Percentiles rank a stretch among this genome's conserved stretches.
Evolutionary conservation across 2,329 filamentous ascomycete species (phyloP).

Genomic region (Biscogniauxia mediterranea): DNA sequence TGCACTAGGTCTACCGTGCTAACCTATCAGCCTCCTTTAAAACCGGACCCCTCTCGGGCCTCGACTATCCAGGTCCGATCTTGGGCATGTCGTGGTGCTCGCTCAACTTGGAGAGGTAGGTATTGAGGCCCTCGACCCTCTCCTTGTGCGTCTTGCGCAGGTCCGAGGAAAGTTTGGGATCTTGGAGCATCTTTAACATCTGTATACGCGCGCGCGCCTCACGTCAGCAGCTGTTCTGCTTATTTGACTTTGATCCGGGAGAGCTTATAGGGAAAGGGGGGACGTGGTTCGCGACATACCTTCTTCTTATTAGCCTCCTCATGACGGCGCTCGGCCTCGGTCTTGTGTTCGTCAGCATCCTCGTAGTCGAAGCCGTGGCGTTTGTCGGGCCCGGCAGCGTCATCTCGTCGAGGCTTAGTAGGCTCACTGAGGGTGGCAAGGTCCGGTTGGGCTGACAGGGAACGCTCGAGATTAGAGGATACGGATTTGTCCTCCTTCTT

Average conservation of each 20-base stretch:
- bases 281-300: conserved; percentile 48
- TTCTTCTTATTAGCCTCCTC: conserved; percentile 80
- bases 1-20: neutral
- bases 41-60: neutral
- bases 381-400: conserved; percentile 29
- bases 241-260: no score
- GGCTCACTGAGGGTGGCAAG: conserved; percentile 37
- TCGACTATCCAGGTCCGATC: conserved; percentile 56
- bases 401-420: conserved; percentile 24
- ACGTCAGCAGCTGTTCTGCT: conserved; percentile 14
- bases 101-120: conserved; percentile 85
- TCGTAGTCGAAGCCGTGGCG: conserved; percentile 27
- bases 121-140: conserved; percentile 91
- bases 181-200: conserved; percentile 77
- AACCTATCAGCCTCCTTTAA: neutral
- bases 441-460: conserved; percentile 36
- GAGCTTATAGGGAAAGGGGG: no score
- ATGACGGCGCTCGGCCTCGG: conserved; percentile 76
- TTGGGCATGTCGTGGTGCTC: conserved; percentile 97
- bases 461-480: conserved; percentile 43
- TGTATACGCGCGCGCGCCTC: conserved; percentile 34
- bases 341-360: conserved; percentile 57
- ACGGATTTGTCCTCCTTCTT: conserved; percentile 42
- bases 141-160: conserved; percentile 96
- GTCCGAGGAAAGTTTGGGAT: conserved; percentile 59